Conservation (phyloP, 352 stramenopile genomes). For the Phytophthora foliorum region DNA sequence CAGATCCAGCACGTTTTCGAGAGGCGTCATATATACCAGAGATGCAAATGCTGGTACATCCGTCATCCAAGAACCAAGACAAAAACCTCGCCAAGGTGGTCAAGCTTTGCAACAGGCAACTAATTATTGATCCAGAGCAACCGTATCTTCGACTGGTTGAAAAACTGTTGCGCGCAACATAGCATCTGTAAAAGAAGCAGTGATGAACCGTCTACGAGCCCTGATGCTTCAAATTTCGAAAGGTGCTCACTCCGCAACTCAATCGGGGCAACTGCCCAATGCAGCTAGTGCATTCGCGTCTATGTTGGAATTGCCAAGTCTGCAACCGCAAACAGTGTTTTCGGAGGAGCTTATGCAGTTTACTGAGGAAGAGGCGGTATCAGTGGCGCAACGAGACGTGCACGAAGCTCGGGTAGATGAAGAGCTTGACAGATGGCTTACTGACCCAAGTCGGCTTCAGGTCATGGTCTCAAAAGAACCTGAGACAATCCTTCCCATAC, state of each 20-base stretch:
- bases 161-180: neutral
- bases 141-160: too few relatives aligned
- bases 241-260: too few relatives aligned
- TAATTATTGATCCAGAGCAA: slow-evolving; percentile 9
- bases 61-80: slow-evolving; percentile 13
- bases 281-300: neutral
- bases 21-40: slow-evolving; percentile 15
- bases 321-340: neutral
- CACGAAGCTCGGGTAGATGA: slow-evolving; percentile 16
- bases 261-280: neutral
- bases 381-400: neutral
- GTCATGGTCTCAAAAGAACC: neutral
- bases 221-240: neutral
- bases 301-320: neutral
- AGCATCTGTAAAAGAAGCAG: slow-evolving; percentile 3
- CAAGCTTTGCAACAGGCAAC: slow-evolving; percentile 9
- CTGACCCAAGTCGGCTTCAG: slow-evolving; percentile 5
- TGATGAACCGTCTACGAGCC: slow-evolving; percentile 4
- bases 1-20: neutral
- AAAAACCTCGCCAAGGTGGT: slow-evolving; percentile 11
- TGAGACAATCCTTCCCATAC: slow-evolving; percentile 8
- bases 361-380: too few relatives aligned
- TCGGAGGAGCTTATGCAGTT: slow-evolving; percentile 4
- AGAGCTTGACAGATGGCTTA: slow-evolving; percentile 19
- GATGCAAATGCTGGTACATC: slow-evolving; percentile 15